These are phyloP conservation scores for Blechomonas ayalai DNA, from an alignment of 208 protist genomes.

Conservation along the genomic window DNA sequence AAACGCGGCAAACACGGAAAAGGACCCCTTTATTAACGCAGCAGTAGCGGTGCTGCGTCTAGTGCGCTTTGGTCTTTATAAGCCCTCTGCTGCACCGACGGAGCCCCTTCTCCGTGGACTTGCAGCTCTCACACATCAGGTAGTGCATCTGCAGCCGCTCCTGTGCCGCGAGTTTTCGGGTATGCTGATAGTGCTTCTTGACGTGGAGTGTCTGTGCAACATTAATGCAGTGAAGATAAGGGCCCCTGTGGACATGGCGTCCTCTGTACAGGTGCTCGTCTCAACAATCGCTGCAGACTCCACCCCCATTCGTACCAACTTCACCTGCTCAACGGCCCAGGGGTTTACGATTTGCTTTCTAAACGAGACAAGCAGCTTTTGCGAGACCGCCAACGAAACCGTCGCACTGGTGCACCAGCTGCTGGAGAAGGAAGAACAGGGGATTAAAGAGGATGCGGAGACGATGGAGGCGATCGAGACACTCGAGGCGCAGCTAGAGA, in stretches of 20 bases:
- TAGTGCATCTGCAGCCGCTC: slow-evolving; percentile 30
- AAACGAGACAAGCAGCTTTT: slow-evolving; percentile 65
- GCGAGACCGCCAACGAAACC: slow-evolving; percentile 48
- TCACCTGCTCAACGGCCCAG: slow-evolving; percentile 38
- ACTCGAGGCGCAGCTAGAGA: slow-evolving; percentile 64
- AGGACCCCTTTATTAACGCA: slow-evolving; percentile 43
- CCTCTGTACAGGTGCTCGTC: slow-evolving; percentile 33
- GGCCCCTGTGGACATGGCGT: slow-evolving; percentile 29
- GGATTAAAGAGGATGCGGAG: slow-evolving; percentile 33
- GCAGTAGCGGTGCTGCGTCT: slow-evolving; percentile 34
- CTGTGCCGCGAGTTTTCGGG: slow-evolving; percentile 54
- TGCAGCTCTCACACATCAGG: slow-evolving; percentile 28
- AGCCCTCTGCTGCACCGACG: slow-evolving; percentile 12
- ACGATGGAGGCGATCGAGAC: slow-evolving; percentile 31
- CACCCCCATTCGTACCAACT: slow-evolving; percentile 17
- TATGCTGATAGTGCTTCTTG: slow-evolving; percentile 64
- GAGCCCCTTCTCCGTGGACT: slow-evolving; percentile 18
- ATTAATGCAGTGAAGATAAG: slow-evolving; percentile 40
- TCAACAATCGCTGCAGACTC: slow-evolving; percentile 47
- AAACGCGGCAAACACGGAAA: slow-evolving; percentile 15
- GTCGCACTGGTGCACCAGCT: slow-evolving; percentile 35
- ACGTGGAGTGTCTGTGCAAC: slow-evolving; percentile 64
- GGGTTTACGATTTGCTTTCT: slow-evolving; percentile 58
- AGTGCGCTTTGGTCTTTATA: slow-evolving; percentile 60
- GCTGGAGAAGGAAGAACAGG: slow-evolving; percentile 42